Evolutionary conservation across 106 monocot genomes (phyloP).

Genomic region (Cymbidium sinense): DNA sequence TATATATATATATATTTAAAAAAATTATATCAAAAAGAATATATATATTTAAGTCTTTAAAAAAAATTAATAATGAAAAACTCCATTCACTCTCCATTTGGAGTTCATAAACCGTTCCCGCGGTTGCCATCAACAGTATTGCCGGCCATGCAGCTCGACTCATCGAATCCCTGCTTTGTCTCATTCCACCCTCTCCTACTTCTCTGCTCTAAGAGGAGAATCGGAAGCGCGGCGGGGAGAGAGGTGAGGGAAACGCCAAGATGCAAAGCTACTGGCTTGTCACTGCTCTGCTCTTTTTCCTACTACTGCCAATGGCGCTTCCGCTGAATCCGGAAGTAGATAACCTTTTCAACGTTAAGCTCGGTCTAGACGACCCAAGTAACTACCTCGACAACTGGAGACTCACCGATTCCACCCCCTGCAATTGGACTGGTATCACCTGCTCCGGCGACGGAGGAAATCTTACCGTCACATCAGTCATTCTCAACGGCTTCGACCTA

Average conservation of each 20-base stretch:
- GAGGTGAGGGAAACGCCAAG: not conserved
- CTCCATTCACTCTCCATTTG: not conserved
- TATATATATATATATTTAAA: too few species aligned
- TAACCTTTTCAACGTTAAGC: slow-evolving; percentile 30
- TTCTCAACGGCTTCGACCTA: slow-evolving; percentile 19
- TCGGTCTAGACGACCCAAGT: slow-evolving; percentile 18
- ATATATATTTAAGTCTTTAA: too few species aligned
- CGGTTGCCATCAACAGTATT: not conserved
- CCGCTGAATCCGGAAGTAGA: slow-evolving; percentile 40
- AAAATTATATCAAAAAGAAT: too few species aligned
- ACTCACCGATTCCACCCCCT: slow-evolving; percentile 28
- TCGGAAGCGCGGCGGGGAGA: not conserved
- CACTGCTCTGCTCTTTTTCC: not conserved
- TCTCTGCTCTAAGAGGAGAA: not conserved
- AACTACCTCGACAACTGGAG: slow-evolving; percentile 33
- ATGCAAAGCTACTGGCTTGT: not conserved
- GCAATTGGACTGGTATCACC: slow-evolving; percentile 41
- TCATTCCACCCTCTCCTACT: not conserved
- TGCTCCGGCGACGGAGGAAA: slow-evolving; percentile 14
- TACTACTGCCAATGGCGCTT: not conserved
- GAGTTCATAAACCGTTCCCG: not conserved
- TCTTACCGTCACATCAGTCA: slow-evolving; percentile 16
- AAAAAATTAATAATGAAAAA: too few species aligned
- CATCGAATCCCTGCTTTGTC: not conserved
- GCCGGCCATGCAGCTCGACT: not conserved